These are phyloP conservation scores for Domatiomyces globalis DNA, from an alignment of 2,329 filamentous ascomycete genomes.

Conservation along the genomic window DNA sequence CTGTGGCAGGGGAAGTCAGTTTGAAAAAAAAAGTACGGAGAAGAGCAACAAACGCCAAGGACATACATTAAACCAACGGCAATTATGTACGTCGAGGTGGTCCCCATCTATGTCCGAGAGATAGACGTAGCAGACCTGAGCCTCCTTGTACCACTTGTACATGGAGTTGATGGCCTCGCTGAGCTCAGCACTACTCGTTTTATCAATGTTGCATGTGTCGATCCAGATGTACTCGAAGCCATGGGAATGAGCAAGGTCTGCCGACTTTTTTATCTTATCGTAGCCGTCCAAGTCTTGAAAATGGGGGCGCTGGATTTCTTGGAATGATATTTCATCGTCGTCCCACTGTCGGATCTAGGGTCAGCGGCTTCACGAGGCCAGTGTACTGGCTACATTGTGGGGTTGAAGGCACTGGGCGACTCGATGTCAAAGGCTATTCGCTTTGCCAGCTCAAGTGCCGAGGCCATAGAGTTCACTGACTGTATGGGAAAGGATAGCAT, in stretches of 20 bases:
- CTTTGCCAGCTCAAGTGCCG: too few relatives aligned
- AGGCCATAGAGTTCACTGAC: constrained; percentile 1
- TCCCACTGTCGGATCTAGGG: not conserved
- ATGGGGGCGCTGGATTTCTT: not conserved
- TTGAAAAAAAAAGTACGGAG: constrained; percentile 7
- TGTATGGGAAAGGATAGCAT: constrained; percentile 10
- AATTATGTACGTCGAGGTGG: not conserved
- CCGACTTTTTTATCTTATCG: not conserved
- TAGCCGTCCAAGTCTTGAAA: not conserved
- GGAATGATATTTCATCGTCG: not conserved
- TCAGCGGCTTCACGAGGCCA: too few relatives aligned
- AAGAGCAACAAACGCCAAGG: not conserved
- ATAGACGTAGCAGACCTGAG: not conserved
- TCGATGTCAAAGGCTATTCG: not conserved
- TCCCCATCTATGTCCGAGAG: not conserved
- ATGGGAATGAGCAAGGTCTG: not conserved
- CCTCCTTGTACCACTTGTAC: not conserved
- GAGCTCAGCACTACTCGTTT: not conserved
- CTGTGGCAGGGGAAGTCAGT: constrained; percentile 7
- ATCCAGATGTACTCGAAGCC: not conserved
- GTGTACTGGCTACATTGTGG: too few relatives aligned
- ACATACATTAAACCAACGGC: not conserved
- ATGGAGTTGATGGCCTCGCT: not conserved
- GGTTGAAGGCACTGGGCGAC: too few relatives aligned
- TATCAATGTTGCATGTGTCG: not conserved